Evolutionary conservation across 306 rosid genomes (phyloP).

Genomic region (Senna siamea): DNA sequence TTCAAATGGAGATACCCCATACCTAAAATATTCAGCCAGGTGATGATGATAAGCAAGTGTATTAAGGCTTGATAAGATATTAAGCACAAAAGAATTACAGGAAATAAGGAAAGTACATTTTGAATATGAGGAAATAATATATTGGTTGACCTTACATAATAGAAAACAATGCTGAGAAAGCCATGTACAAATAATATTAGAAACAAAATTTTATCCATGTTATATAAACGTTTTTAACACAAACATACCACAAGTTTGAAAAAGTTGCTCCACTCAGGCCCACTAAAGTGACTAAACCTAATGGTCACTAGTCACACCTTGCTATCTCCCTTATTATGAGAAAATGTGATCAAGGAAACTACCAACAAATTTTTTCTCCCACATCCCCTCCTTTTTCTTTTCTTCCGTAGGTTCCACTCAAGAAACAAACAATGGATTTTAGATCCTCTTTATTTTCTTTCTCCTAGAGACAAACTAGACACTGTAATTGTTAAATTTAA

Average conservation of each 20-base stretch:
- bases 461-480: background rate
- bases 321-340: background rate
- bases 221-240: constrained; percentile 10
- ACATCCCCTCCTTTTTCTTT: background rate
- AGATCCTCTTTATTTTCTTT: background rate
- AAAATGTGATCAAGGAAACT: constrained; percentile 1
- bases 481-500: background rate
- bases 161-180: constrained; percentile 20
- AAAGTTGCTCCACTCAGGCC: background rate
- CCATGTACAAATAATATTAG: background rate
- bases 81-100: background rate
- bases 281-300: background rate
- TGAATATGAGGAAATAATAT: background rate
- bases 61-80: constrained; percentile 10
- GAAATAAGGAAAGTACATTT: background rate
- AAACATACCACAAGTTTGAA: constrained; percentile 6
- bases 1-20: constrained; percentile 95
- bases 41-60: constrained; percentile 18
- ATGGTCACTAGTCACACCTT: background rate
- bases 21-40: constrained; percentile 56
- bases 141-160: constrained; percentile 13
- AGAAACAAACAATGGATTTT: constrained; percentile 6
- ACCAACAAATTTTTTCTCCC: background rate
- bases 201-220: background rate
- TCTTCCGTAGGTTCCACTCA: background rate